These are phyloP conservation scores for Ogataea zsoltii DNA, from an alignment of 805 yeast species.

Conservation along the genomic window DNA sequence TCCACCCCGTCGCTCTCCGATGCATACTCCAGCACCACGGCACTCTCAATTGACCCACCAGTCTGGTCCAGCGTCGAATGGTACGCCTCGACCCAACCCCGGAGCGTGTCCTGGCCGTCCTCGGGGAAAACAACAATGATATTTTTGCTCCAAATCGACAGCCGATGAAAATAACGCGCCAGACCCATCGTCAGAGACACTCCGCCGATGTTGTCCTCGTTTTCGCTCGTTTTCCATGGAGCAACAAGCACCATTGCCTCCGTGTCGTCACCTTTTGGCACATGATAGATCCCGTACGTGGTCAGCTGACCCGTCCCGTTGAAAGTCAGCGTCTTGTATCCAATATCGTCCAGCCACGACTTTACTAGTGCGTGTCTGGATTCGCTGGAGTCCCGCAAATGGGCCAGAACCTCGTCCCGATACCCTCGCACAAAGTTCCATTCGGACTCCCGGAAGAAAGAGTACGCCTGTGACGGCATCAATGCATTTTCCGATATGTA, in stretches of 20 bases:
- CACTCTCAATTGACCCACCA: conserved; percentile 93
- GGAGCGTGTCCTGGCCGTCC: conserved; percentile 63
- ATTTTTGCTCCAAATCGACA: conserved; percentile 96
- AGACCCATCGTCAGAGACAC: conserved; percentile 69
- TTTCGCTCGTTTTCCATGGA: conserved; percentile 78
- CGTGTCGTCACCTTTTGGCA: conserved; percentile 94
- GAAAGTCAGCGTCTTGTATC: conserved; percentile 61
- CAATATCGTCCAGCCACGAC: conserved; percentile 68
- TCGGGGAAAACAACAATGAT: conserved; percentile 83
- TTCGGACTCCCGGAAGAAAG: conserved; percentile 89
- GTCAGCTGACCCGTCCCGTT: conserved; percentile 30
- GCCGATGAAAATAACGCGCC: conserved; percentile 75
- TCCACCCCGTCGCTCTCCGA: conserved; percentile 64
- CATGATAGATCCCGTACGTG: conserved; percentile 80
- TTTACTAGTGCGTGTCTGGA: conserved; percentile 48
- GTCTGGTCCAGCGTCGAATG: conserved; percentile 82
- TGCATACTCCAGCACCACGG: conserved; percentile 80
- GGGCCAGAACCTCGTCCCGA: conserved; percentile 55
- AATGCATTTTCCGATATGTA: conserved; percentile 95
- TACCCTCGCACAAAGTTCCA: conserved; percentile 92
- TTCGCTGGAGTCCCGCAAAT: conserved; percentile 31
- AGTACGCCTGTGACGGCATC: conserved; percentile 93
- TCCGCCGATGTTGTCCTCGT: conserved; percentile 74
- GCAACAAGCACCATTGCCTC: conserved; percentile 90
- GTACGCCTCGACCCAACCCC: conserved; percentile 93